Evolutionary conservation across 306 rosid species (phyloP), one percentile per base, ranked within the genome.

Genomic region (Lathyrus sativus): DNA sequence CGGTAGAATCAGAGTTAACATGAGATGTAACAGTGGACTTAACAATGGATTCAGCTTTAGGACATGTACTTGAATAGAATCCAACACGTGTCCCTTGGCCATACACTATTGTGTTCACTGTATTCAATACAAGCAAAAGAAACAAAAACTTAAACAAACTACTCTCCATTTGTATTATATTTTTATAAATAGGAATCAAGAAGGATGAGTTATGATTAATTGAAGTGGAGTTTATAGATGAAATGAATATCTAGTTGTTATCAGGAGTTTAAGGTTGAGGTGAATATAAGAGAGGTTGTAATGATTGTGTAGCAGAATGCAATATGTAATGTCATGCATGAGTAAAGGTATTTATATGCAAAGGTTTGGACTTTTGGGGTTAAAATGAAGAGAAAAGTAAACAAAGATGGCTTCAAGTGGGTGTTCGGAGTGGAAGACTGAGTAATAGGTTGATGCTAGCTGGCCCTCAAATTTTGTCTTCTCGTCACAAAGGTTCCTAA

Each of bases 41-140:
- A n/a, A 83, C 87, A 61, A 83, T 80, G 48, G 78, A 76, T 72
- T 83, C 87, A 2, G 74, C 85, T 13, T 18, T 44, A 7, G 87
- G 78, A 15, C 85, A 83, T 8, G 82, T 19, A 0, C 10, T 39
- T 0, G 75, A 15, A 38, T 83, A 79, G 72, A 83, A 79, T 9
- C 82, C 87, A 11, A 70, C 53, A 4, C 78, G 70, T 0, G 73
- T 68, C 3, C 73, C 82, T 70, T 79, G 78, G 1, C 82, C 73
- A 68, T 73, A 65, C 75, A 65, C 84, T 0, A 9, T 0, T 62
- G 17, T 5, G 61, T 48, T 65, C 0, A 24, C 45, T 51, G 5
- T 11, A 11, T 6, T n/a, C 45, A 82, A 71, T 6, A 68, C 67
- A 15, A 78, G 15, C 4, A 62, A 51, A 19, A 64, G 4, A 59